Conservation (phyloP, 371 early-diverging fungal genomes). For the Saksenaea vasiformis region DNA sequence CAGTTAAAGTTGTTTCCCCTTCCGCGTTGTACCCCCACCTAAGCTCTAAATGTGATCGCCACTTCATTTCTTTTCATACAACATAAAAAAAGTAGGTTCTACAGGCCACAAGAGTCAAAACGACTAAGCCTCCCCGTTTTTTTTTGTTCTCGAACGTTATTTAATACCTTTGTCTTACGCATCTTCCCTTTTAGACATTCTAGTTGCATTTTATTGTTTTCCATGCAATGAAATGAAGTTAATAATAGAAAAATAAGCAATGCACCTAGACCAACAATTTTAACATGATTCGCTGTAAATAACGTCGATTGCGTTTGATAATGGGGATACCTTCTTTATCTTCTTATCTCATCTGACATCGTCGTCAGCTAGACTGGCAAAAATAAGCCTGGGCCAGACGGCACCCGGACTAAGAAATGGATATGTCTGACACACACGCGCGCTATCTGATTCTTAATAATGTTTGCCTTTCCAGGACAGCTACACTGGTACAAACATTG, state of each 20-base stretch:
- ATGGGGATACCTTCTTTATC: neutral
- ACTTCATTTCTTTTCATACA: neutral
- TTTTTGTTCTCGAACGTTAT: neutral
- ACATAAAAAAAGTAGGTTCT: neutral
- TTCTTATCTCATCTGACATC: neutral
- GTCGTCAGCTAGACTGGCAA: neutral
- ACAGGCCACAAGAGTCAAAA: neutral
- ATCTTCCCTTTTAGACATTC: too few relatives aligned
- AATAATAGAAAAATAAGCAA: too few relatives aligned
- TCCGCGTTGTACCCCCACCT: neutral
- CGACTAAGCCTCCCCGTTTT: neutral
- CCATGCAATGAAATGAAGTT: too few relatives aligned
- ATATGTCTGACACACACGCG: too few relatives aligned
- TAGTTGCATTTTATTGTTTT: too few relatives aligned
- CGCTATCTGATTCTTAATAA: neutral
- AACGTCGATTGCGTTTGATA: too few relatives aligned
- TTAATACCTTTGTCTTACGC: too few relatives aligned
- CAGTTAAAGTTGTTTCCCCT: neutral
- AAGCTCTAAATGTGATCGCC: neutral
- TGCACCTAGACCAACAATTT: too few relatives aligned
- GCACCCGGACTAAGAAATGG: too few relatives aligned
- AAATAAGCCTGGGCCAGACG: neutral
- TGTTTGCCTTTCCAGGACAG: neutral
- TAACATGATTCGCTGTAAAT: too few relatives aligned
- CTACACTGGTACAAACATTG: neutral